Base-by-base conservation (phyloP, 495 filamentous ascomycete species). In the Cairneyella variabilis region DNA sequence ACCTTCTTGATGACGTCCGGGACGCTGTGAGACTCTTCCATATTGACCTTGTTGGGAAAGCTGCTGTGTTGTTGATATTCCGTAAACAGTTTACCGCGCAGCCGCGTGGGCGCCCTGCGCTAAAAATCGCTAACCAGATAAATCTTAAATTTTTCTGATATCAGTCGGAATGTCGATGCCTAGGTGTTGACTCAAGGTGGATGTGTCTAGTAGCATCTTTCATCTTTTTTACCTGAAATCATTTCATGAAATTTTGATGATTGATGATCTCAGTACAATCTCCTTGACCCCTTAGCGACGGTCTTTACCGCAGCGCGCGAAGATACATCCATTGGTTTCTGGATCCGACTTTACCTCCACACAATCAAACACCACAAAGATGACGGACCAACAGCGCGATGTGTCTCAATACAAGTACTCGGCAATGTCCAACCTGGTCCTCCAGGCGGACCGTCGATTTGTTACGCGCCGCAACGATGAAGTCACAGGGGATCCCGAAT, bases 361-460 rank as follows among this genome's bases (percentile, higher is more conserved):
- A 8, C 41, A 12, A 7, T 34, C 45, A 42, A 21, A 26, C 28
- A 46, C 8, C 34, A 23, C 32, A 73, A 85, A 70, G 54, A 95
- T 95, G 91, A 81, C 88, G 69, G 90, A 96, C 77, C 85, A 84
- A 61, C 79, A 91, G 75, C 74, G 75, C 69, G 87, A 92, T 83
- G 85, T 95, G 48, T 92, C 88, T 63, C 91, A 97, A 74, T 99
- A 96, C 79, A 99, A 99, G 72, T 99, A 99, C 80, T 89, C 90
- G 84, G 91, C 90, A 69, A 99, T 99, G 93, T 97, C 93, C 76
- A 99, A 99, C 83, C 84, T 99, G 90, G 93, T 99, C 68, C 89
- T 97, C 81, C 92, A 97, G 85, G 91, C 90, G 75, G 93, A 99
- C 76, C 85, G 89, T 71, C 86, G 95, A 66, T 97, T 99, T 68